Base-by-base conservation (phyloP, 1,139 yeast genomes). In the Blastobotrys aristatus region DNA sequence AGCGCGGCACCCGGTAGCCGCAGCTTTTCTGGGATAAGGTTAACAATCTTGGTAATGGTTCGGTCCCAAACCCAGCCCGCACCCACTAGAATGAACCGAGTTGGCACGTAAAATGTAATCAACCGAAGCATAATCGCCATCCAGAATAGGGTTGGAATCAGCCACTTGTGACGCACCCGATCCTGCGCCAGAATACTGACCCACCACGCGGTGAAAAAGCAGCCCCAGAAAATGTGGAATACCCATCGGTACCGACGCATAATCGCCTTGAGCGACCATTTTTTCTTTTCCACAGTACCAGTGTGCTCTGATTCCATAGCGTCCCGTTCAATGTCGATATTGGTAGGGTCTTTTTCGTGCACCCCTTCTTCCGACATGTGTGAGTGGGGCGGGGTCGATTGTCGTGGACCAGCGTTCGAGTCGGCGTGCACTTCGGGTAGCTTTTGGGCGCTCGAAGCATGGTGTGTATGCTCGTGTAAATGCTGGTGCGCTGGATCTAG, bases 181-280 rank as follows among this genome's bases (percentile, higher is more conserved):
- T 72, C 62, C 60, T 79, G 85, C 49, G 73, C 75, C 26, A 80
- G 49, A 47, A 80, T 77, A 13, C 83, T 74, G 33, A 80, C 61
- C 84, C 84, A 80, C 85, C 85, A 80, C 3, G 81, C 73, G 4
- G 85, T 79, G 70, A 80, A 79, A 55, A 80, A 76, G 20, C 56
- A 44, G 5, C 65, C 68, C 47, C 64, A 48, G 38, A 67, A 56
- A 8, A 66, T 33, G 43, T 60, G 65, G 26, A 58, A 20, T 10
- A 54, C 54, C 62, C 64, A 58, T 40, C 59, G 55, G 53, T 60
- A 47, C 30, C 50, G 40, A 20, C 46, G 42, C 31, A 49, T 36
- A n/a, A 50, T 33, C 24, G 38, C 30, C 16, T 29, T 35, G 10
- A 51, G 10, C 6, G 50, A 46, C 24, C 33, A 41, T 40, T 40